phyloP scores from a whole-genome alignment of 2,329 filamentous ascomycete species.

The Alternaria longipes region DNA sequence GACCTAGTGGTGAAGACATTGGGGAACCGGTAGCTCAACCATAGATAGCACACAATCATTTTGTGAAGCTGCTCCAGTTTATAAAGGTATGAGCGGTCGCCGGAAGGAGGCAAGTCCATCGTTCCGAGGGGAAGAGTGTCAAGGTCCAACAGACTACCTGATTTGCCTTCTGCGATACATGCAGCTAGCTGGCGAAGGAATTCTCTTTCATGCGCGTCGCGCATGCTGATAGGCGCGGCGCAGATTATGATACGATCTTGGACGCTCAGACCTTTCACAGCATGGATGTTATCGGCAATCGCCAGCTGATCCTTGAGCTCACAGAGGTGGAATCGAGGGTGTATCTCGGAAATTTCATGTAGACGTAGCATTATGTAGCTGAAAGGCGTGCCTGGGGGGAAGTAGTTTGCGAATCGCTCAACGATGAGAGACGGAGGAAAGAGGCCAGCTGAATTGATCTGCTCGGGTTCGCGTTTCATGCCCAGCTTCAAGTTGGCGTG shows the following conservation, averaged over 20 bases:
- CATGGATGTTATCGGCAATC: slow-evolving; percentile 79
- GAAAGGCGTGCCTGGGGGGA: slow-evolving; percentile 81
- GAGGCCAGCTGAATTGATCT: slow-evolving; percentile 76
- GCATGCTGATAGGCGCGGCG: slow-evolving; percentile 71
- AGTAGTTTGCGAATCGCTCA: slow-evolving; percentile 81
- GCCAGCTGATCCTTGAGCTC: slow-evolving; percentile 68
- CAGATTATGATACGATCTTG: slow-evolving; percentile 80
- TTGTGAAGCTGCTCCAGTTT: slow-evolving; percentile 82
- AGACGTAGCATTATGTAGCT: slow-evolving; percentile 82
- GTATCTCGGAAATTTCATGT: slow-evolving; percentile 71
- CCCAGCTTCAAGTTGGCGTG: slow-evolving; percentile 68
- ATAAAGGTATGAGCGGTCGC: slow-evolving; percentile 67
- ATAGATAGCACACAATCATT: slow-evolving; percentile 84
- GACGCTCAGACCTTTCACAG: slow-evolving; percentile 71
- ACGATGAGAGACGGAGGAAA: slow-evolving; percentile 75
- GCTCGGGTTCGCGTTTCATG: slow-evolving; percentile 70
- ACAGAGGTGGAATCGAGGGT: slow-evolving; percentile 76
- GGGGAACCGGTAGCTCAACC: slow-evolving; percentile 89
- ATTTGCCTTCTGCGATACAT: slow-evolving; percentile 72
- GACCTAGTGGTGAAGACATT: slow-evolving; percentile 79
- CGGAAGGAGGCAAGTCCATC: slow-evolving; percentile 66
- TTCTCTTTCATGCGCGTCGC: slow-evolving; percentile 55
- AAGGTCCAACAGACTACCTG: slow-evolving; percentile 77
- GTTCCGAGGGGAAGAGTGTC: slow-evolving; percentile 74
- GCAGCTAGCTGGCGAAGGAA: slow-evolving; percentile 72